Base-by-base conservation (phyloP, 768 basidiomycete species). In the Macrolepiota dolichaula region DNA sequence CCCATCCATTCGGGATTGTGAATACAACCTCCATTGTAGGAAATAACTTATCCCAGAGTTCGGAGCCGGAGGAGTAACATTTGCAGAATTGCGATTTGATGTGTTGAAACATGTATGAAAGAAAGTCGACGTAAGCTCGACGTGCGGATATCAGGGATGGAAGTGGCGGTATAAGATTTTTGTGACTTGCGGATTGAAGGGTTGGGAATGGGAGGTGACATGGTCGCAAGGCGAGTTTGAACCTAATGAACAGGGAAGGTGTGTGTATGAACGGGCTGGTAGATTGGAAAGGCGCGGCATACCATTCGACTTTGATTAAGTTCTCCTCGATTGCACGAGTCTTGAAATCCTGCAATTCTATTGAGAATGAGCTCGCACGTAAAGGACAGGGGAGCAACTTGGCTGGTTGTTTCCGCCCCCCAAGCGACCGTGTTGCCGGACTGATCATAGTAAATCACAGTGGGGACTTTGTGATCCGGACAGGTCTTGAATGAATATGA, bases 1-100 rank as follows among this genome's bases (percentile, higher is more conserved):
- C 55, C 55, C 55, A 56, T 17, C 55, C 55, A 32, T 44, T 56
- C n/a, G 55, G 55, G 29, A 56, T 32, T 4, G 55, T 56, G 29
- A 47, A 56, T 12, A 56, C 40, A 15, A 56, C 40, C 27, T 56
- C 40, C 27, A 56, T 44, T 11, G 55, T 56, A 10, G 55, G 55
- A 29, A 44, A 56, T 11, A 56, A 42, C 9, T n/a, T 13, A 4
- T 46, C 12, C 55, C 55, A 56, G 42, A 44, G 40, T 32, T 56
- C 42, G 15, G 25, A 19, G 2, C 55, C 55, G 3, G 27, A 44
- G 10, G 40, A 44, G 15, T 46, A 15, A 17, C 15, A 11, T 27
- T 44, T 56, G 2, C 12, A 32, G 38, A 47, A 29, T 15, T 56
- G 13, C 10, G 40, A 44, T 32, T 44, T 27, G 24, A 56, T 44